Percentiles rank a stretch among this genome's conserved stretches.
Conservation (phyloP, 208 protist genomes). For the Trypanosoma conorhini region DNA sequence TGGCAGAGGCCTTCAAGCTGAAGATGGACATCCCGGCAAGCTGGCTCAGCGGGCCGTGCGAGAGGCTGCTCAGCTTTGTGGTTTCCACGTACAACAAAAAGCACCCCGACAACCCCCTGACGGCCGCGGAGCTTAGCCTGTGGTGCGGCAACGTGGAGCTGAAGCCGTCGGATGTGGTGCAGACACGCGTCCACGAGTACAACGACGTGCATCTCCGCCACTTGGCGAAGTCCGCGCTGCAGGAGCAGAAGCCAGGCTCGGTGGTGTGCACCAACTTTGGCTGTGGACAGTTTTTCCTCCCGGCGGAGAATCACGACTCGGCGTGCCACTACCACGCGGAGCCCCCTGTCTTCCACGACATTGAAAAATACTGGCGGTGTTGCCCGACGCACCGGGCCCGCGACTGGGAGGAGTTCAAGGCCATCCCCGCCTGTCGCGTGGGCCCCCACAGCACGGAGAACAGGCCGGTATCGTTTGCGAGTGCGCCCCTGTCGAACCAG, state of each 20-base stretch:
- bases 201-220: constrained; percentile 74
- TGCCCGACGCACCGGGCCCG: constrained; percentile 65
- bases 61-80: constrained; percentile 37
- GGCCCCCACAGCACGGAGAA: constrained; percentile 57
- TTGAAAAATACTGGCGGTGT: constrained; percentile 85
- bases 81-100: constrained; percentile 45
- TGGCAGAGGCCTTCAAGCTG: constrained; percentile 53
- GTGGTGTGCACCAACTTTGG: constrained; percentile 81
- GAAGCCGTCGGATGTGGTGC: constrained; percentile 40
- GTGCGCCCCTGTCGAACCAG: constrained; percentile 44
- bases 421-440: constrained; percentile 60
- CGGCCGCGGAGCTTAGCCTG: constrained; percentile 41
- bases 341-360: constrained; percentile 82
- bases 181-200: constrained; percentile 59
- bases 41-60: constrained; percentile 43
- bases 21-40: constrained; percentile 46
- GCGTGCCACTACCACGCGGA: constrained; percentile 69
- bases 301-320: constrained; percentile 67
- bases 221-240: constrained; percentile 24
- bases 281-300: constrained; percentile 67
- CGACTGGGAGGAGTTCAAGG: constrained; percentile 85
- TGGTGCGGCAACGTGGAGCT: constrained; percentile 59
- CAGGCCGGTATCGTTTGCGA: constrained; percentile 48
- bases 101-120: constrained; percentile 24
- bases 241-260: constrained; percentile 34